A percentile compares a stretch with the other conserved stretches of the same genome.
Conservation (phyloP, 2,329 filamentous ascomycete species). For the Cladosporium sp. region DNA sequence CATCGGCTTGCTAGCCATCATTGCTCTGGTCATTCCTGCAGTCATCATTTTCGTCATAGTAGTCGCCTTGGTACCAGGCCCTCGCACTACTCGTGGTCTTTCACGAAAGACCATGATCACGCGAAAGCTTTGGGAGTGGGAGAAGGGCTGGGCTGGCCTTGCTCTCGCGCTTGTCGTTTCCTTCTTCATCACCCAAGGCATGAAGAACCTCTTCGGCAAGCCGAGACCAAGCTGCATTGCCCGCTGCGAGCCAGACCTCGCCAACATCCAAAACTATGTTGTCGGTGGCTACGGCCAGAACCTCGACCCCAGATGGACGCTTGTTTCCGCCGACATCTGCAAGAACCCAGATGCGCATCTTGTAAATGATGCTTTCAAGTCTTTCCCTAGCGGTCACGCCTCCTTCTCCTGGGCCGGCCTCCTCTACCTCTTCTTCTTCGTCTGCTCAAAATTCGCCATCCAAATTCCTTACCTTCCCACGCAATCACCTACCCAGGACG, state of each 20-base stretch:
- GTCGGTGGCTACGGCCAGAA: slow-evolving; percentile 61
- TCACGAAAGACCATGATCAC: slow-evolving; percentile 63
- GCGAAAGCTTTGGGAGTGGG: slow-evolving; percentile 87
- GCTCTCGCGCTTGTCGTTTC: slow-evolving; percentile 69
- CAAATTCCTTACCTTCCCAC: slow-evolving; percentile 67
- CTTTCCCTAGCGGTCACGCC: slow-evolving; percentile 76
- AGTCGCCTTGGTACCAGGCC: slow-evolving; percentile 69
- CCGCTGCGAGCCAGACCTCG: slow-evolving; percentile 74
- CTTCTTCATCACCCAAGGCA: slow-evolving; percentile 79
- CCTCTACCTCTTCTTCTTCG: slow-evolving; percentile 81
- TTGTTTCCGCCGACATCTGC: slow-evolving; percentile 80
- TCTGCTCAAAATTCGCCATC: slow-evolving; percentile 79
- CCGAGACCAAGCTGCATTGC: slow-evolving; percentile 64
- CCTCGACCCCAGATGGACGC: slow-evolving; percentile 58
- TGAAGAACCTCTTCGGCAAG: slow-evolving; percentile 74
- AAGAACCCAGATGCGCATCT: slow-evolving; percentile 59
- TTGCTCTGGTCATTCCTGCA: slow-evolving; percentile 63
- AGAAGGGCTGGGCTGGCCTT: slow-evolving; percentile 79
- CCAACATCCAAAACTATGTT: slow-evolving; percentile 57
- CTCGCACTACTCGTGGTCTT: slow-evolving; percentile 52
- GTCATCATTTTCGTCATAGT: slow-evolving; percentile 68
- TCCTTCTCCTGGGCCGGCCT: slow-evolving; percentile 76
- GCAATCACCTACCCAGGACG: slow-evolving; percentile 37
- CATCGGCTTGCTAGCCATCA: slow-evolving; percentile 63
- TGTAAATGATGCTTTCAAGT: slow-evolving; percentile 80